These are phyloP conservation scores for Typha latifolia DNA, from an alignment of 176 grass and related monocot genomes.

Conservation along the genomic window DNA sequence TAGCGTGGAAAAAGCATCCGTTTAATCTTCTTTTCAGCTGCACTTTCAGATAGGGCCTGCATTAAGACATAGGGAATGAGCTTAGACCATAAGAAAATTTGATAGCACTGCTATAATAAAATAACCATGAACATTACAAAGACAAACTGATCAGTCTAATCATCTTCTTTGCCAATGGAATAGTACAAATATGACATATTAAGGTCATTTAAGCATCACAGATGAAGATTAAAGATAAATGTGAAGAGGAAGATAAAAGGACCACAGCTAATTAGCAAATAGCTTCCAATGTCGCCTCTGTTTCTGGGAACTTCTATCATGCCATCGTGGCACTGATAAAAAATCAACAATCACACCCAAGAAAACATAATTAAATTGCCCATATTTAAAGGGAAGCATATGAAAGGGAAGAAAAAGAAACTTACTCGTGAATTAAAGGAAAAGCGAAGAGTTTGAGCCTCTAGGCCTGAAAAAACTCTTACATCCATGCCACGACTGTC, in stretches of 20 bases:
- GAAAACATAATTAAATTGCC: background rate
- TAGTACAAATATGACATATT: background rate
- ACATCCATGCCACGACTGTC: slow-evolving; percentile 91
- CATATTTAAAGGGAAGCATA: too few species aligned
- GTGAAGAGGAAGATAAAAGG: too few species aligned
- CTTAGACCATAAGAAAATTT: background rate
- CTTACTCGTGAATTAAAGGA: slow-evolving; percentile 73
- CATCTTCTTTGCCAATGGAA: background rate
- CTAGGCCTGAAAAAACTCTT: slow-evolving; percentile 66
- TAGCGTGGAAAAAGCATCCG: slow-evolving; percentile 66
- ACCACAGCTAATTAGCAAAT: too few species aligned
- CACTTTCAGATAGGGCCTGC: slow-evolving; percentile 65
- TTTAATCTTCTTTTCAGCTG: slow-evolving; percentile 86
- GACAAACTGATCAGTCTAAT: too few species aligned
- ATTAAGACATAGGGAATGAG: slow-evolving; percentile 9
- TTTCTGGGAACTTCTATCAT: too few species aligned
- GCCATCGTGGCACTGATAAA: too few species aligned
- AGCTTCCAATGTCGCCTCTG: too few species aligned
- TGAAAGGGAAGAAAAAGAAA: background rate
- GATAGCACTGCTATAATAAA: background rate
- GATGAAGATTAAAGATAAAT: background rate
- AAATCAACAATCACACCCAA: background rate
- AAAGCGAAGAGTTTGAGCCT: slow-evolving; percentile 65
- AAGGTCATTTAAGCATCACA: background rate
- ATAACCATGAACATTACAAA: too few species aligned